Evolutionary conservation across 2,329 filamentous ascomycete species (phyloP), one percentile per base, ranked within the genome.

Genomic region (Trichoderma pleuroti): DNA sequence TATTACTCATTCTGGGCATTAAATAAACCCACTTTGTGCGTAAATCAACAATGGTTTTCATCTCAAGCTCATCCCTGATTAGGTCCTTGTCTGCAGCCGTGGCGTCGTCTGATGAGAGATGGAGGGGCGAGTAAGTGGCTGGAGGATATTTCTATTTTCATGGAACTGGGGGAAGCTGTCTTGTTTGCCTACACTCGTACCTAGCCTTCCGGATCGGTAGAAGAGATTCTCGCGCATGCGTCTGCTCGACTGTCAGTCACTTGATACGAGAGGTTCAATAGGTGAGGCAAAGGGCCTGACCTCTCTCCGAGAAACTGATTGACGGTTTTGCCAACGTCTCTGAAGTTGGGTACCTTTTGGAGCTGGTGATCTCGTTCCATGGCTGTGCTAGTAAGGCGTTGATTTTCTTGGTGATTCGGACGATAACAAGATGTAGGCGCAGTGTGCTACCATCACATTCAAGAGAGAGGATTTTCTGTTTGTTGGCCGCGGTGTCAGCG

Each of bases 31-130:
- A 93, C 89, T 91, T 89, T 72, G 93, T 93, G 70, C 94, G 88
- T 12, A 97, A 83, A 81, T 97, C 94, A 72, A 97, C 86, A 52
- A 97, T 87, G 3, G 90, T 93, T 74, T 85, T 87, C 73, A 97
- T 87, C 26, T 87, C 85, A 74, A 91, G 86, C 36, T 88, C 85
- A 9, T 89, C 80, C 11, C 83, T 80, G 12, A 97, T 84, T 36
- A 83, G 81, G 39, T 83, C 78, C 70, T 87, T 87, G 80, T 97
- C 94, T 42, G 83, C 78, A 24, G 84, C 76, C 0, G 92, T 91
- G 42, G 93, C 92, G 78, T 93, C 89, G 76, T 97, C 93, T 86
- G 10, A 14, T 71, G 21, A n/a, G 32, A 34, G 14, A 56, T 56
- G 28, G 7, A 42, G 14, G 18, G n/a, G 26, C 10, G 9, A 62